Percentiles rank a stretch among this genome's conserved stretches.
Evolutionary conservation across 1,284 basidiomycete genomes (phyloP).

Genomic region (Marasmius sp.): DNA sequence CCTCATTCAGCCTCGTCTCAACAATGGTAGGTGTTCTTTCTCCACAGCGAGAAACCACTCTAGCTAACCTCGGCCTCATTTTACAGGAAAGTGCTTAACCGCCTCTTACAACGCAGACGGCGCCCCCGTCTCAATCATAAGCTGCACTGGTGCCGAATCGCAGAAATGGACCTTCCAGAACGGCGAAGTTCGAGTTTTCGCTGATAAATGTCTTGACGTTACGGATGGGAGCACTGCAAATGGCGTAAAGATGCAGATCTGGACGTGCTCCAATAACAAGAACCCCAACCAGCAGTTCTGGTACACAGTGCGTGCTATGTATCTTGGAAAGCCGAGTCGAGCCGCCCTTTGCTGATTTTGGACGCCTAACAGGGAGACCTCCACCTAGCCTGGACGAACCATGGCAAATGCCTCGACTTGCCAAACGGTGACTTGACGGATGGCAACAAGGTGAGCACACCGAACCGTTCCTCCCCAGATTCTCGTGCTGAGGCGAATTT

Average conservation of each 20-base stretch:
- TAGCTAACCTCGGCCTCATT: not conserved
- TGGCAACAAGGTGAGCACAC: conserved; percentile 20
- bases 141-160: conserved; percentile 38
- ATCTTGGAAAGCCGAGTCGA: too few species aligned
- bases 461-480: not conserved
- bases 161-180: conserved; percentile 47
- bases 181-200: conserved; percentile 40
- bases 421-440: conserved; percentile 21
- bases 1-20: not conserved
- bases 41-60: not conserved
- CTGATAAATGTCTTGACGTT: conserved; percentile 49
- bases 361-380: conserved; percentile 12
- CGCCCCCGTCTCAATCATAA: conserved; percentile 42
- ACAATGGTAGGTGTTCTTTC: not conserved
- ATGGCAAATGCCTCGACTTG: conserved; percentile 30
- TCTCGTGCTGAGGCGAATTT: not conserved
- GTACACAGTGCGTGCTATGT: not conserved
- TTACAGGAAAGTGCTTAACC: conserved; percentile 46
- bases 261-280: conserved; percentile 35
- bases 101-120: conserved; percentile 46
- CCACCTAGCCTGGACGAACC: conserved; percentile 26
- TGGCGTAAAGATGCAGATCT: conserved; percentile 48
- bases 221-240: conserved; percentile 36
- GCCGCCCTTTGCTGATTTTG: not conserved
- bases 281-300: not conserved